Base-by-base conservation (phyloP, 78 protist genomes). In the Chrysochromulina parva region DNA sequence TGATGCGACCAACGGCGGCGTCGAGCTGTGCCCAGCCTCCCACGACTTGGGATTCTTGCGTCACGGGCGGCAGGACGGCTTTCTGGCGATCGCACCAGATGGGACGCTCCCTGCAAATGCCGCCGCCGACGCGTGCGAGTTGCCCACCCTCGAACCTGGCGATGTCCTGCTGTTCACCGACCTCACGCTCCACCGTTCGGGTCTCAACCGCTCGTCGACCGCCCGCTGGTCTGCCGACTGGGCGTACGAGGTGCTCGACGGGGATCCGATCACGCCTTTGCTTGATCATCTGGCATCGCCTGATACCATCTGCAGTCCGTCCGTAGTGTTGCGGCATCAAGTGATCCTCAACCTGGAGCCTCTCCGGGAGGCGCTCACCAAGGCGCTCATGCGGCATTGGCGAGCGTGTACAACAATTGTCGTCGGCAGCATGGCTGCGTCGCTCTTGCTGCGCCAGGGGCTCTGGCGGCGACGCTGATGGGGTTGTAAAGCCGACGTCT, bases 161-260 rank as follows among this genome's bases (percentile, higher is more conserved):
- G 82, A 74, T 13, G 82, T 74, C 17, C n/a, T 74, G 13, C 82
- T 74, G 14, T 74, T 74, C 55, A 74, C 82, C 53, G 82, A 74
- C 55, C 82, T 74, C 28, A 74, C 82, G 55, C 54, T 74, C 24
- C 82, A 74, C 22, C 50, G 82, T 1, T 74, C 82, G 24, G 82
- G 82, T n/a, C 16, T 14, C 26, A 74, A 48, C 55, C 14, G 4
- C 24, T 0, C n/a, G 11, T 13, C 50, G 10, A 38, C 28, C 57
- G 82, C 11, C 3, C 82, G 82, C 82, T 74, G 82, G 82, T 74
- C 82, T 19, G 82, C 82, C 55, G 82, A 74, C 26, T 74, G 82
- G 82, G 82, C 82, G 26, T 74, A 17, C 11, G 82, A 74, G 82
- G 4, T 74, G 57, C 13, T 38, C 38, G 38, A 38, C 38, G 38